These are phyloP conservation scores for Gnomoniopsis smithogilvyi DNA, from an alignment of 2,329 filamentous ascomycete genomes.

Conservation along the genomic window DNA sequence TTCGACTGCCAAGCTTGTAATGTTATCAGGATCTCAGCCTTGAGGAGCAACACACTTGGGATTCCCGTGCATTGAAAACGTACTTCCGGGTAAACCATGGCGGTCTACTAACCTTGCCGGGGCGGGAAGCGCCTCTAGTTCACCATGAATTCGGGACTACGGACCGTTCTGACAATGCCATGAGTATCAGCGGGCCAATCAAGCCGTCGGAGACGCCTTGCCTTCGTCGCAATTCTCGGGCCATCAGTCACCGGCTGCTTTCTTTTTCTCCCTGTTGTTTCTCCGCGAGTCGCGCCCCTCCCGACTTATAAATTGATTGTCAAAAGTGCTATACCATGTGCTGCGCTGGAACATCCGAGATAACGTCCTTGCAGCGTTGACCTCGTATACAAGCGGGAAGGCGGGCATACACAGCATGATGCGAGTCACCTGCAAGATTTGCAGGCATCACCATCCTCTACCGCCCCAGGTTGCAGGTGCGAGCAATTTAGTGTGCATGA, in stretches of 20 bases:
- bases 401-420: no score
- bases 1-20: not conserved
- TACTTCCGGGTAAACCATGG: not conserved
- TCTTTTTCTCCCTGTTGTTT: not conserved
- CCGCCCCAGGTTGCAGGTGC: no score
- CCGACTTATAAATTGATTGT: not conserved
- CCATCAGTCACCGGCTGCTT: not conserved
- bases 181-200: not conserved
- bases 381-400: no score
- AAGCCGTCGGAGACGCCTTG: not conserved
- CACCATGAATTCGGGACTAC: not conserved
- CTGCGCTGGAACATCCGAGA: not conserved
- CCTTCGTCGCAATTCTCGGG: not conserved
- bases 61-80: not conserved
- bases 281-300: constrained; percentile 1
- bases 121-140: not conserved
- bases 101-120: not conserved
- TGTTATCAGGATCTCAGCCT: not conserved
- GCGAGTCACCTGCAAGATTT: no score
- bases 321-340: not conserved
- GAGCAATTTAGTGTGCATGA: not conserved
- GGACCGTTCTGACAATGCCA: not conserved
- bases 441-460: no score
- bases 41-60: not conserved
- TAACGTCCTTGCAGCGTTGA: no score